phyloP scores from a whole-genome alignment of 768 basidiomycete genomes.

The Amanita rubescens region DNA sequence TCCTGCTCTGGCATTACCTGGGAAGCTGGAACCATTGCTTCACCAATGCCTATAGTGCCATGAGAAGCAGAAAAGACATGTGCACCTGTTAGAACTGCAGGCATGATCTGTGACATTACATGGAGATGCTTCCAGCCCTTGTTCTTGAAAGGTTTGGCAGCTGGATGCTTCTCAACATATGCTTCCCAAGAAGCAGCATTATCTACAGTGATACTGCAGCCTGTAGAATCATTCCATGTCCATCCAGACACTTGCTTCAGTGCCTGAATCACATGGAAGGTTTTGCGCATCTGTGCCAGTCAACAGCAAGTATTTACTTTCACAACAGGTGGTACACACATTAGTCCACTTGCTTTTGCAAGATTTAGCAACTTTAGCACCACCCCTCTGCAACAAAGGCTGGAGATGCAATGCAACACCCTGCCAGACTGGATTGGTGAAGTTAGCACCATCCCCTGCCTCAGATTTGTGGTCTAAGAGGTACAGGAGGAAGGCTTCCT shows the following conservation, averaged over 20 bases:
- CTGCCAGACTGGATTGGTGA: not conserved
- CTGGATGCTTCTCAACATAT: conserved; percentile 16
- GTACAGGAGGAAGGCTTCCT: not conserved
- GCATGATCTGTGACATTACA: conserved; percentile 9
- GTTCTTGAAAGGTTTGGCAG: conserved; percentile 18
- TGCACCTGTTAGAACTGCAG: conserved; percentile 2
- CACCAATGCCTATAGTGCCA: too few species aligned
- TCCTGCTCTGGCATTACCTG: too few species aligned
- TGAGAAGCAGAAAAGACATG: conserved; percentile 10
- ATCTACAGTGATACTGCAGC: conserved; percentile 14
- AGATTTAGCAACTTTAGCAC: too few species aligned
- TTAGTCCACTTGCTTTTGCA: too few species aligned
- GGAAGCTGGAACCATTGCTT: too few species aligned
- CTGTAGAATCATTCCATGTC: conserved; percentile 4
- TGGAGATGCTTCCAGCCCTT: conserved; percentile 15
- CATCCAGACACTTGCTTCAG: not conserved
- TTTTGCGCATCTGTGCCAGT: not conserved
- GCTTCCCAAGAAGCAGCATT: conserved; percentile 13
- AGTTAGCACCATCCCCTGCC: not conserved
- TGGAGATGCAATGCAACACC: too few species aligned
- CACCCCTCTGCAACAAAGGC: too few species aligned
- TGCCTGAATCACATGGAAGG: not conserved
- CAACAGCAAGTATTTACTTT: too few species aligned
- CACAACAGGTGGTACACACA: too few species aligned
- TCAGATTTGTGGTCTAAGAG: conserved; percentile 2